phyloP scores from a whole-genome alignment of 1,139 yeast species.

The Hyphopichia buzzinii region DNA sequence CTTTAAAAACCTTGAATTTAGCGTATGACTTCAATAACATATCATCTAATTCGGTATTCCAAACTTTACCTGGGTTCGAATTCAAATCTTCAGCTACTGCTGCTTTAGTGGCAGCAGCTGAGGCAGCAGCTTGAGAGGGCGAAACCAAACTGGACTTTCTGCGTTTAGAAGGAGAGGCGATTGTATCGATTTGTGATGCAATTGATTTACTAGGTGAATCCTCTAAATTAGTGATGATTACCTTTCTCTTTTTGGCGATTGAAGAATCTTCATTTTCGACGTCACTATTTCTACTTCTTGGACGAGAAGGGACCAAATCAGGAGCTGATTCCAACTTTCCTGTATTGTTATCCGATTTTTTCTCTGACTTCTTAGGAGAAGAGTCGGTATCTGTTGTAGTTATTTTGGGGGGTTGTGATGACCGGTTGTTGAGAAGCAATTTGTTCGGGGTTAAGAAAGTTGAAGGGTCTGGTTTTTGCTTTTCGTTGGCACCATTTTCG shows the following conservation, averaged over 20 bases:
- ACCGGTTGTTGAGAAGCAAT: slow-evolving; percentile 9
- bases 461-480: slow-evolving; percentile 5
- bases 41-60: slow-evolving; percentile 40
- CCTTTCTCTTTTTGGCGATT: slow-evolving; percentile 7
- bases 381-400: slow-evolving; percentile 7
- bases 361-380: slow-evolving; percentile 9
- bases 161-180: slow-evolving; percentile 32
- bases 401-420: slow-evolving; percentile 7
- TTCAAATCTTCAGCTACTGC: not conserved
- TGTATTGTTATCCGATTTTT: slow-evolving; percentile 5
- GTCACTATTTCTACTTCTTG: slow-evolving; percentile 3
- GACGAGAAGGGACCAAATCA: slow-evolving; percentile 6
- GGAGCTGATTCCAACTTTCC: slow-evolving; percentile 9
- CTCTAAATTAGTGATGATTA: slow-evolving; percentile 6
- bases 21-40: slow-evolving; percentile 34
- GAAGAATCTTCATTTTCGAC: not conserved
- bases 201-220: slow-evolving; percentile 39
- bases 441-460: slow-evolving; percentile 36
- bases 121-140: slow-evolving; percentile 8
- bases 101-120: slow-evolving; percentile 7
- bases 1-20: slow-evolving; percentile 35
- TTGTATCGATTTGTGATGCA: slow-evolving; percentile 38
- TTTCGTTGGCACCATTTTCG: slow-evolving; percentile 8
- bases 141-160: slow-evolving; percentile 10
- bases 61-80: slow-evolving; percentile 20